phyloP scores from a whole-genome alignment of 1,284 basidiomycete species.

The Agroathelia rolfsii region DNA sequence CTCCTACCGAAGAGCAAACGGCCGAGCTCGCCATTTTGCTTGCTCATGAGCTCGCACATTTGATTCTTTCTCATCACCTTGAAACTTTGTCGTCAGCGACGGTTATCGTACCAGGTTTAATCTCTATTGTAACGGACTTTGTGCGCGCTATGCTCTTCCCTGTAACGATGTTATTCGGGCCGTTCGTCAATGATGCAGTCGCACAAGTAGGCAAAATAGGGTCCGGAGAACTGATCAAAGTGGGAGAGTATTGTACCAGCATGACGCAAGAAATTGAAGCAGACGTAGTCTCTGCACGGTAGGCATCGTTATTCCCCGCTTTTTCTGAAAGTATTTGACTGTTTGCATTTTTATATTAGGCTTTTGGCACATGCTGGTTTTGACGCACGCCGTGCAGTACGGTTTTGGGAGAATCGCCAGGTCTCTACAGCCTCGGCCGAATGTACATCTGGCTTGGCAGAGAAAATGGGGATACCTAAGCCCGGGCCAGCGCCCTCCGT shows the following conservation, averaged over 20 bases:
- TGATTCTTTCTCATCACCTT: slow-evolving; percentile 81
- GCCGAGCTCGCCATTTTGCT: slow-evolving; percentile 77
- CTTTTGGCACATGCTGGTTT: slow-evolving; percentile 83
- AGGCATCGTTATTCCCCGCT: slow-evolving; percentile 11
- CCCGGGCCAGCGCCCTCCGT: too few species aligned
- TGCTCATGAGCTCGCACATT: slow-evolving; percentile 82
- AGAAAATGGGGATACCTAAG: too few species aligned
- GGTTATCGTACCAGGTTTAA: slow-evolving; percentile 70
- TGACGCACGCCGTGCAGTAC: slow-evolving; percentile 65
- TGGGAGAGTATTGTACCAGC: slow-evolving; percentile 64
- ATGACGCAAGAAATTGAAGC: slow-evolving; percentile 79
- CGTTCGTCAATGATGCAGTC: slow-evolving; percentile 85
- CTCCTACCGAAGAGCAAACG: slow-evolving; percentile 74
- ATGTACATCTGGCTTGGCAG: slow-evolving; percentile 24
- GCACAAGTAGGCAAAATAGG: slow-evolving; percentile 70
- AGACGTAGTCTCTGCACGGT: slow-evolving; percentile 80
- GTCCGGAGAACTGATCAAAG: slow-evolving; percentile 60
- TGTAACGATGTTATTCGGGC: slow-evolving; percentile 80
- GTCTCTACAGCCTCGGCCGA: slow-evolving; percentile 23
- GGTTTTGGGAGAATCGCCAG: slow-evolving; percentile 59
- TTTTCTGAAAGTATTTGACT: slow-evolving; percentile 1
- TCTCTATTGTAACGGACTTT: slow-evolving; percentile 70
- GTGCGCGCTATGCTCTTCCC: slow-evolving; percentile 74
- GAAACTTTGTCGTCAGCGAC: slow-evolving; percentile 79
- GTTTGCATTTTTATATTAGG: slow-evolving; percentile 25